Evolutionary conservation across 2,329 filamentous ascomycete genomes (phyloP).

Genomic region (Cladobotryum mycophilum): DNA sequence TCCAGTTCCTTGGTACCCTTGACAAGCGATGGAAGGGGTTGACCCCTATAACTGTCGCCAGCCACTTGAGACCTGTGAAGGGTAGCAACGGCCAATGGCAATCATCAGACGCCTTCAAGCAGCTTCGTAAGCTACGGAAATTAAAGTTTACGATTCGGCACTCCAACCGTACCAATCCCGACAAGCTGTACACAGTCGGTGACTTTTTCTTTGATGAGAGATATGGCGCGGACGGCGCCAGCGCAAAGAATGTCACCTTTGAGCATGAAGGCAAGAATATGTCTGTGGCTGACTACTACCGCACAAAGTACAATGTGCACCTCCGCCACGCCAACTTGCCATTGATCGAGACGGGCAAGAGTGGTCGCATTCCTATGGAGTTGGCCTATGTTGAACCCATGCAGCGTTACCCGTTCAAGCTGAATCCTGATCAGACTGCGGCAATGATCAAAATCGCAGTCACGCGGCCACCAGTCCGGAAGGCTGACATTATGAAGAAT

Average conservation of each 20-base stretch:
- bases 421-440: conserved; percentile 59
- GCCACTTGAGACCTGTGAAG: conserved; percentile 31
- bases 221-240: conserved; percentile 40
- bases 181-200: conserved; percentile 47
- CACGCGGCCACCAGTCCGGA: conserved; percentile 64
- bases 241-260: conserved; percentile 51
- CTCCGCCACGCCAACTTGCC: conserved; percentile 46
- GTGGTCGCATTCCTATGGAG: conserved; percentile 56
- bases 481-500: conserved; percentile 50
- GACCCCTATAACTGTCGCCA: conserved; percentile 20
- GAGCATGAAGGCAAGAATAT: conserved; percentile 39
- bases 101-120: conserved; percentile 47
- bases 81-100: conserved; percentile 19
- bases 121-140: conserved; percentile 47
- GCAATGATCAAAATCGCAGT: conserved; percentile 94
- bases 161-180: conserved; percentile 32
- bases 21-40: conserved; percentile 24
- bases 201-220: conserved; percentile 42
- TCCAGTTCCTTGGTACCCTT: conserved; percentile 27
- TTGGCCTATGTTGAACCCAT: conserved; percentile 45
- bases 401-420: conserved; percentile 58
- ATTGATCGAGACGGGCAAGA: conserved; percentile 50
- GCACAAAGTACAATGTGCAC: conserved; percentile 45
- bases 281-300: conserved; percentile 50
- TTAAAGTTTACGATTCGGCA: conserved; percentile 53